Percentiles rank a stretch among this genome's conserved stretches.
Evolutionary conservation across 2,329 filamentous ascomycete genomes (phyloP).

Genomic region (Colletotrichum sp.): DNA sequence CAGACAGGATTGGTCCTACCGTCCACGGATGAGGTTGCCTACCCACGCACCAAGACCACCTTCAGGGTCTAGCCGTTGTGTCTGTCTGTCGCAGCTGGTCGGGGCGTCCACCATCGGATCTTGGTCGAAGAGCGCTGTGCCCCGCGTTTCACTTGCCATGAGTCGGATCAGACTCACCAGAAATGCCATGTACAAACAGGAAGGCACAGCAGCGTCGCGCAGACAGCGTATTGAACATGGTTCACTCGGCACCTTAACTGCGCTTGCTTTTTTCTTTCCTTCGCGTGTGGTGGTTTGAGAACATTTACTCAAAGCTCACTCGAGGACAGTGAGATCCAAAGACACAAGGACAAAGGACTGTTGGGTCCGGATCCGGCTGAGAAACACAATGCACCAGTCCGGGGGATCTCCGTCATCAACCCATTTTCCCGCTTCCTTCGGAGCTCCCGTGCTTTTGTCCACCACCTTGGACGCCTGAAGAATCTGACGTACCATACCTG

Average conservation of each 20-base stretch:
- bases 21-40: not conserved
- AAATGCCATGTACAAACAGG: not conserved
- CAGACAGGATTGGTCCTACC: not conserved
- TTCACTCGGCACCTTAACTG: not conserved
- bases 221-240: not conserved
- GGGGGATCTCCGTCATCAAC: not conserved
- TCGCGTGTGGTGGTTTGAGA: not conserved
- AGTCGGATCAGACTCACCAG: not conserved
- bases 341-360: not conserved
- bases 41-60: not conserved
- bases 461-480: not conserved
- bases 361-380: not conserved
- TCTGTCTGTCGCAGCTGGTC: not conserved
- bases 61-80: not conserved
- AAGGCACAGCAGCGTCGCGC: not conserved
- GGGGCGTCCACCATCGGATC: not conserved
- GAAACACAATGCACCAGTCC: not conserved
- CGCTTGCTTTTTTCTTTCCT: not conserved
- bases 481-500: not conserved
- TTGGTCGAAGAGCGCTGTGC: not conserved
- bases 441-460: not conserved
- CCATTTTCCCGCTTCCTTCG: not conserved
- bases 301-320: not conserved
- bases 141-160: conserved; percentile 12
- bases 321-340: not conserved